Evolutionary conservation across 495 filamentous ascomycete species (phyloP), one percentile per base, ranked within the genome.

Genomic region (Podospora anserina): DNA sequence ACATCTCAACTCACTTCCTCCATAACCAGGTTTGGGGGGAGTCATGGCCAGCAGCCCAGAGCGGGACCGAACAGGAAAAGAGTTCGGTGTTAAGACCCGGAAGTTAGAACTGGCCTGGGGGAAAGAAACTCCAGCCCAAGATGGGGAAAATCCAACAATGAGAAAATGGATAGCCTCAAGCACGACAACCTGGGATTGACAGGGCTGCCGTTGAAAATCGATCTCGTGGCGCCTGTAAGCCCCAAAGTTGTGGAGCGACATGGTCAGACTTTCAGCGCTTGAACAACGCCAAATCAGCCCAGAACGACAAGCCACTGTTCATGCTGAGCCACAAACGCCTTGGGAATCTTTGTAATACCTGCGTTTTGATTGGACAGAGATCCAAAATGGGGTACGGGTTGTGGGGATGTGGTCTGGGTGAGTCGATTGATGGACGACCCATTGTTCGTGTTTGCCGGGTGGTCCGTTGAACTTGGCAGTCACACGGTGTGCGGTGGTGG

Each of bases 221-320:
- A 49, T 18, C 39, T 49, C 39, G 39, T 49, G 39, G 39, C 39
- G 39, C 39, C 30, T 32, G 30, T 32, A 32, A 7, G 39, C 39
- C 39, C 39, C 62, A 30, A 58, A 60, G 5, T 15, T 6, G 62
- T 64, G 68, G 63, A 63, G 39, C 68, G 23, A 23, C 49, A 61
- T 68, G 66, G 66, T 53, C n/a, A 61, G 66, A 68, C 64, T 68
- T 56, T 49, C 59, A 30, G n/a, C 30, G 30, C 20, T 5, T 19
- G 61, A 28, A 20, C 56, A 19, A 64, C 2, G 61, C 13, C 23
- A 18, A 23, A 75, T 76, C 75, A 73, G 75, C 71, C 73, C 72
- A 76, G 69, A 76, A 73, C 69, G 69, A 77, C 70, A 75, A 77
- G 75, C 73, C 73, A 69, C 73, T 60, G 15, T 20, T 27, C 2